These are phyloP conservation scores for Fusarium floridanum DNA, from an alignment of 2,329 filamentous ascomycete species.

Conservation along the genomic window DNA sequence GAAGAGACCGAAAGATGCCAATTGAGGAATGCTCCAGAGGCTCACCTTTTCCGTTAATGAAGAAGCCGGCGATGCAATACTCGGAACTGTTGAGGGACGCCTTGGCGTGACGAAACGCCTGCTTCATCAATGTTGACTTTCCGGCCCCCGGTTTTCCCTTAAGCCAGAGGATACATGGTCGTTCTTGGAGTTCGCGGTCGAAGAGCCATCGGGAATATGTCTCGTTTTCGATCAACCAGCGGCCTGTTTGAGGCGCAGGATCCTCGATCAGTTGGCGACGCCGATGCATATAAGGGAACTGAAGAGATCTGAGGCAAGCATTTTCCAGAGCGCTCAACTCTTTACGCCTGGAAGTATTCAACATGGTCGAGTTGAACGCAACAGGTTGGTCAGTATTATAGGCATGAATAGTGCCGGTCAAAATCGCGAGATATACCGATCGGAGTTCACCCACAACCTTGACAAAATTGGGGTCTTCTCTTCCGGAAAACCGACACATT, in stretches of 20 bases:
- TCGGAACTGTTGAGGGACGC: not conserved
- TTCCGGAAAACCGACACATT: constrained; percentile 12
- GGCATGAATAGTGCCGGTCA: too few species aligned
- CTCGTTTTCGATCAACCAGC: not conserved
- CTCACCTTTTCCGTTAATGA: not conserved
- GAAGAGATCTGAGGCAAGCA: not conserved
- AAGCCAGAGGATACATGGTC: not conserved
- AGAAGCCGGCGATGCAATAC: not conserved
- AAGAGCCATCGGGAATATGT: not conserved
- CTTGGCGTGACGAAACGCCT: not conserved
- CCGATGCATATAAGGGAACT: not conserved
- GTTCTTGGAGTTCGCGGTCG: not conserved
- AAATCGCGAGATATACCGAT: not conserved
- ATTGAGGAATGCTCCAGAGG: not conserved
- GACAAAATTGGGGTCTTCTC: constrained; percentile 18
- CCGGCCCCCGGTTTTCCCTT: not conserved
- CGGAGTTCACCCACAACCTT: constrained; percentile 27
- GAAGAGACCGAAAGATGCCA: not conserved
- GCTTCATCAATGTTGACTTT: not conserved
- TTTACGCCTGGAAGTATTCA: not conserved
- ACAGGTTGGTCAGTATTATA: not conserved
- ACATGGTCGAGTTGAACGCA: not conserved
- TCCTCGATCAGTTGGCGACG: not conserved
- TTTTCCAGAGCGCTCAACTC: not conserved
- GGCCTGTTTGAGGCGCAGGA: not conserved